Conservation (phyloP, 2,329 filamentous ascomycete species). For the Ascochyta lentis region DNA sequence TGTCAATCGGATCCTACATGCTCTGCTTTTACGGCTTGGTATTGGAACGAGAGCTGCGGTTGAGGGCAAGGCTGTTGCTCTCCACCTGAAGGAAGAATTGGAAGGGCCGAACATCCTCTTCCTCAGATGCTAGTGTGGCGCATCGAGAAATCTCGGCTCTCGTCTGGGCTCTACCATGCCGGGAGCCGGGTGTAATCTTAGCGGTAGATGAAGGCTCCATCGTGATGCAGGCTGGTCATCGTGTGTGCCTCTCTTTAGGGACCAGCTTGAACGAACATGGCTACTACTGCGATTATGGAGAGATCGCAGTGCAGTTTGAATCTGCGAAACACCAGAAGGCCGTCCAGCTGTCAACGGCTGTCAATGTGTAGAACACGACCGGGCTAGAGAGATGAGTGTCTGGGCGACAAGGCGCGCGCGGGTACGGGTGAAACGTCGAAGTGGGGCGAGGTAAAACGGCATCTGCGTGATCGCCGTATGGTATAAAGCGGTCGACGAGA, state of each 20-base stretch:
- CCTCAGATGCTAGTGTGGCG: slow-evolving; percentile 10
- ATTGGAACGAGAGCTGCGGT: not conserved
- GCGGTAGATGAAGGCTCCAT: not conserved
- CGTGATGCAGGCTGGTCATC: not conserved
- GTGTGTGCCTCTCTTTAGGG: too few species aligned
- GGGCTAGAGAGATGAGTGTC: not conserved
- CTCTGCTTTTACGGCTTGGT: not conserved
- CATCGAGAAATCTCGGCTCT: slow-evolving; percentile 10
- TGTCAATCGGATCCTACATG: not conserved
- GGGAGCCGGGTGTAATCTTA: slow-evolving; percentile 12
- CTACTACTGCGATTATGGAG: not conserved
- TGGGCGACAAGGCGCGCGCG: slow-evolving; percentile 15
- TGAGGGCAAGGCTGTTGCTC: not conserved
- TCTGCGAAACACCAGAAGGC: too few species aligned
- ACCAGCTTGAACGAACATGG: not conserved
- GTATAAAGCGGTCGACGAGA: slow-evolving; percentile 10
- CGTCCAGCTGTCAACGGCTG: not conserved
- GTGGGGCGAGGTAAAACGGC: slow-evolving; percentile 31
- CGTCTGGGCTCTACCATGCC: slow-evolving; percentile 13
- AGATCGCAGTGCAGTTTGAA: not conserved
- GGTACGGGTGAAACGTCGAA: slow-evolving; percentile 23
- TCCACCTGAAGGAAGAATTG: not conserved
- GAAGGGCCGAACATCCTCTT: not conserved
- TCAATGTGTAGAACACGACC: not conserved
- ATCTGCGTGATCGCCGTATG: slow-evolving; percentile 29